Conservation (phyloP, 2,329 filamentous ascomycete genomes). For the Sporothrix protearum region DNA sequence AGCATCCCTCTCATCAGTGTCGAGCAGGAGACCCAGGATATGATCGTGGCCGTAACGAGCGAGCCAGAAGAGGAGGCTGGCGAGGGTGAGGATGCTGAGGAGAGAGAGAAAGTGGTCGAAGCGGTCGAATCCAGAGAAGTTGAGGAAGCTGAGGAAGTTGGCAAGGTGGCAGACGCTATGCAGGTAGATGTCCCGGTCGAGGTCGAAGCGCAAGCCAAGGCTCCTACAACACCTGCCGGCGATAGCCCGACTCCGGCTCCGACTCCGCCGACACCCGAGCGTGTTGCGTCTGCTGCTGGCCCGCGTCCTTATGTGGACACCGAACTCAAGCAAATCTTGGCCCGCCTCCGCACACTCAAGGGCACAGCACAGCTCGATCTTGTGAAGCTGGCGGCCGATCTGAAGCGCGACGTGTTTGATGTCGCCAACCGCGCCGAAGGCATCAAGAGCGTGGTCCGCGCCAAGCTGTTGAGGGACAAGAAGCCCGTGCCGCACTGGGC, state of each 20-base stretch:
- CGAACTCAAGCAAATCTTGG: constrained; percentile 19
- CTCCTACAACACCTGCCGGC: background rate
- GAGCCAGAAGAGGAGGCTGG: background rate
- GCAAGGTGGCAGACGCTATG: background rate
- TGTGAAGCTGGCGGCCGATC: constrained; percentile 19
- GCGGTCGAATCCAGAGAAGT: background rate
- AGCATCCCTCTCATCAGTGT: background rate
- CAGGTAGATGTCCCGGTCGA: background rate
- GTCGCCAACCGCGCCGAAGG: constrained; percentile 23
- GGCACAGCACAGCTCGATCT: constrained; percentile 11
- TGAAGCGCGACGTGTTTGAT: constrained; percentile 22
- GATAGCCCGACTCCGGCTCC: background rate
- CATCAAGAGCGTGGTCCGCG: constrained; percentile 24
- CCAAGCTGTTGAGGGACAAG: background rate
- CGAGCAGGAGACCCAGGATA: background rate
- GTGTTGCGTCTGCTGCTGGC: background rate
- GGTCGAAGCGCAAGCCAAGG: background rate
- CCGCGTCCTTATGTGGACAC: background rate
- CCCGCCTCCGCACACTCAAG: constrained; percentile 12
- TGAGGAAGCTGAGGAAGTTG: background rate
- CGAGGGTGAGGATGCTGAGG: background rate
- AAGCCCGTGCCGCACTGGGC: constrained; percentile 24
- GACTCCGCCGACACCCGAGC: background rate
- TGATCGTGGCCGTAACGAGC: background rate
- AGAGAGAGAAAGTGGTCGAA: background rate